Evolutionary conservation across 306 rosid species (phyloP).

Genomic region (Quillaja saponaria): DNA sequence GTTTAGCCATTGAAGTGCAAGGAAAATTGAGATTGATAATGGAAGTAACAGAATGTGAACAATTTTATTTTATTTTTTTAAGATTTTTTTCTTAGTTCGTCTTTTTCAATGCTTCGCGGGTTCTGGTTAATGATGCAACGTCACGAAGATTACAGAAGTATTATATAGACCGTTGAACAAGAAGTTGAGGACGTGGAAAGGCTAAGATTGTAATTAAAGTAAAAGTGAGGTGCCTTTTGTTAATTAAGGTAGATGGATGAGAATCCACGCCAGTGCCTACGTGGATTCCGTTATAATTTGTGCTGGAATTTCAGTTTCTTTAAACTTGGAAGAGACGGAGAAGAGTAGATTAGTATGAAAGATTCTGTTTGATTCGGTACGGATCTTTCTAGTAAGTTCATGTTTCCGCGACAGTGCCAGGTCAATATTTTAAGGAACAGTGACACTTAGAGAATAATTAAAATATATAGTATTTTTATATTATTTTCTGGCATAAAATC

Average conservation of each 20-base stretch:
- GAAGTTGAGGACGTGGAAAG: neutral
- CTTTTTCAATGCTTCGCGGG: neutral
- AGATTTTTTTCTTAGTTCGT: neutral
- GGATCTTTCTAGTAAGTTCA: slow-evolving; percentile 13
- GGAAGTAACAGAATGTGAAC: neutral
- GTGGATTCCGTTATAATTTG: slow-evolving; percentile 25
- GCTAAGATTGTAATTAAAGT: neutral
- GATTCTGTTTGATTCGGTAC: no score
- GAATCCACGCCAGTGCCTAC: slow-evolving; percentile 29
- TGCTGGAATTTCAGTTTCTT: slow-evolving; percentile 7
- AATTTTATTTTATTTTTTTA: neutral
- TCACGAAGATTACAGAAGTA: no score
- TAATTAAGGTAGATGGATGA: no score
- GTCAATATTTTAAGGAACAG: no score
- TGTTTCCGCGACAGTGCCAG: no score
- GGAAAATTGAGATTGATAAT: neutral
- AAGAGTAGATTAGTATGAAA: no score
- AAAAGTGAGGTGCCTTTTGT: neutral
- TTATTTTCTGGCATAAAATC: no score
- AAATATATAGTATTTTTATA: no score
- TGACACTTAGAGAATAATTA: no score
- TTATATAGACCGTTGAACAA: no score
- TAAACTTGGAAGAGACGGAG: slow-evolving; percentile 12
- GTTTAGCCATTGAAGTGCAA: slow-evolving; percentile 65
- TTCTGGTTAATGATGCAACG: neutral